Percentiles rank a stretch among this genome's conserved stretches.
Conservation (phyloP, 345 rosid genomes). For the Eucalyptus marginata region DNA sequence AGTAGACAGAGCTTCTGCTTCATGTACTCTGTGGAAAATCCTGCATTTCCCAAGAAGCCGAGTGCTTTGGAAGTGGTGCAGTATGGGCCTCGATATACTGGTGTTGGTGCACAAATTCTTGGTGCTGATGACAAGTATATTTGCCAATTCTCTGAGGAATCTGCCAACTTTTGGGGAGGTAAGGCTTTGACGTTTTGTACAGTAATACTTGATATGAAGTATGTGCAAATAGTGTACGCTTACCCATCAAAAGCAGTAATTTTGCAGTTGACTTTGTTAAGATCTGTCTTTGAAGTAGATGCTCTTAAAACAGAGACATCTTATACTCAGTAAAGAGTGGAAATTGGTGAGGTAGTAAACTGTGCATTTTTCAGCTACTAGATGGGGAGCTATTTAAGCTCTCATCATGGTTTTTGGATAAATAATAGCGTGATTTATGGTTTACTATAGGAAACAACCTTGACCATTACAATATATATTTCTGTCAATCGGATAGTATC, state of each 20-base stretch:
- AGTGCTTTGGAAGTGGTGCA: conserved; percentile 39
- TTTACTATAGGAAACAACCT: background rate
- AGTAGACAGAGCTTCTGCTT: conserved; percentile 82
- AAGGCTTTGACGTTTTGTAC: background rate
- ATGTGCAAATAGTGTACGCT: background rate
- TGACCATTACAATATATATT: background rate
- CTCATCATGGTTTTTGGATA: background rate
- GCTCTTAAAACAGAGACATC: background rate
- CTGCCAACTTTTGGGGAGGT: conserved; percentile 94
- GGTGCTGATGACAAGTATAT: conserved; percentile 82
- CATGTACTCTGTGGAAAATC: conserved; percentile 88
- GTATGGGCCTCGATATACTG: conserved; percentile 65
- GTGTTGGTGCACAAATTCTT: conserved; percentile 92
- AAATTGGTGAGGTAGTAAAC: background rate
- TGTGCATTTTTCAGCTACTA: background rate
- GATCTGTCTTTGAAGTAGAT: background rate
- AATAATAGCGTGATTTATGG: background rate
- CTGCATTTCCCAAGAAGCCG: conserved; percentile 45
- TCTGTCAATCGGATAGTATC: background rate
- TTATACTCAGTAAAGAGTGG: background rate
- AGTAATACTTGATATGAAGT: background rate
- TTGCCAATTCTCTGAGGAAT: conserved; percentile 57
- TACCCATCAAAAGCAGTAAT: background rate
- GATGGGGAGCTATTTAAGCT: background rate
- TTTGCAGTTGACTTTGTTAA: background rate